Evolutionary conservation across 352 stramenopile species (phyloP), one percentile per base, ranked within the genome.

Genomic region (Globisporangium camurandrum): DNA sequence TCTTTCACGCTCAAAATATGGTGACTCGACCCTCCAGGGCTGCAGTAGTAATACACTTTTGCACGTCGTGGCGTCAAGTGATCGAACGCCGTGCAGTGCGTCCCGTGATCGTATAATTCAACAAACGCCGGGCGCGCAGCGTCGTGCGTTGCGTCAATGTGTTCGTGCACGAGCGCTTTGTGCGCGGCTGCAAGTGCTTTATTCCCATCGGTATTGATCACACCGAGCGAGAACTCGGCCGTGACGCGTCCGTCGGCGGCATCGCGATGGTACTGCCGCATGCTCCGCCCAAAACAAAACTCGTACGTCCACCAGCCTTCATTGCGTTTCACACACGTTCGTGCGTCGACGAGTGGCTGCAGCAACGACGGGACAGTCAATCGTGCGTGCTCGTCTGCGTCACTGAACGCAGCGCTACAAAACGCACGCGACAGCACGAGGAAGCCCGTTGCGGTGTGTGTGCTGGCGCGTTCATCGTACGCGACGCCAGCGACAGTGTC

Each of bases 141-240:
- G 59, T 93, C 78, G 38, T 90, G 77, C 9, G 82, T 90, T 4
- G 71, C 77, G 54, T 93, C 82, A 43, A 93, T 79, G 28, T 84
- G 75, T 49, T 93, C 82, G 27, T 61, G 76, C 11, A 88, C 75
- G 14, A 93, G 59, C 8, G 72, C 62, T 1, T 61, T 66, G 33
- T 61, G 75, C 14, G 49, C 67, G 4, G 49, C 37, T 39, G 77
- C 66, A 3, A 90, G 56, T 12, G 75, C 71, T 12, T 46, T 38
- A 49, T 90, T 93, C 33, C 75, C 61, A 7, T 55, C 51, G 1
- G 42, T n/a, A 54, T 84, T 68, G 44, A 75, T 87, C 19, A 28
- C 55, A 20, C 82, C 82, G 9, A 93, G 59, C 4, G 70, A 84
- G 38, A 85, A 93, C 47, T 93, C 76, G 30, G 66, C 62, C 17